Evolutionary conservation across 192 early-diverging fungal genomes (phyloP), one percentile per base, ranked within the genome.

Genomic region (Phlyctochytrium planicorne): DNA sequence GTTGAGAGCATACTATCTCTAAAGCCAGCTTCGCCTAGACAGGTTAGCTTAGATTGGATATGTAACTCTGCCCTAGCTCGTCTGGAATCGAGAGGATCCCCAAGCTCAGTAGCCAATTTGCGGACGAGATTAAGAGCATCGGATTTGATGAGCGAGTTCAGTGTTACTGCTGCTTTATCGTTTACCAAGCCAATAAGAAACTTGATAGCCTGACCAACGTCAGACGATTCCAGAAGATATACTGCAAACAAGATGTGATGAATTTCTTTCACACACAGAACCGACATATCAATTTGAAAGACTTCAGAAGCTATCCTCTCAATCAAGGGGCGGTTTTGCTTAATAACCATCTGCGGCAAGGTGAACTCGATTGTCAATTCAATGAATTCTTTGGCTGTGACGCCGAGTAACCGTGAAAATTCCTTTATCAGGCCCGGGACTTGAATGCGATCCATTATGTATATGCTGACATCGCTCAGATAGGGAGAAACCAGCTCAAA

Each of bases 91-190:
- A 25, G 20, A 17, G 6, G 1, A 53, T 73, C 70, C 24, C 78
- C 78, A 20, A 80, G 62, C 63, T 76, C 78, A 50, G 76, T 62
- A 0, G 69, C 59, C 30, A 79, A 31, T 14, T 75, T 76, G 27
- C 36, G 67, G 0, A 79, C 62, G 12, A 79, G 36, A 17, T 67
- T 30, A 25, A 74, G 34, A 23, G 62, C 52, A 52, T 55, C 65
- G 10, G 66, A 72, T 14, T 34, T 3, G 36, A 78, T 62, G 20
- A 75, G 32, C 24, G 31, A 25, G 27, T 33, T 30, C 30, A 59
- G n/a, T 33, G 63, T 31, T 53, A 59, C 29, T n/a, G n/a, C n/a
- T 25, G 34, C 66, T 60, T 69, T 17, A 16, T 56, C 31, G 35
- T 52, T 50, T 20, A 73, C 56, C 24, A 69, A 31, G 34, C 60